phyloP scores from a whole-genome alignment of 495 filamentous ascomycete species.

The Baudoinia panamericana region DNA sequence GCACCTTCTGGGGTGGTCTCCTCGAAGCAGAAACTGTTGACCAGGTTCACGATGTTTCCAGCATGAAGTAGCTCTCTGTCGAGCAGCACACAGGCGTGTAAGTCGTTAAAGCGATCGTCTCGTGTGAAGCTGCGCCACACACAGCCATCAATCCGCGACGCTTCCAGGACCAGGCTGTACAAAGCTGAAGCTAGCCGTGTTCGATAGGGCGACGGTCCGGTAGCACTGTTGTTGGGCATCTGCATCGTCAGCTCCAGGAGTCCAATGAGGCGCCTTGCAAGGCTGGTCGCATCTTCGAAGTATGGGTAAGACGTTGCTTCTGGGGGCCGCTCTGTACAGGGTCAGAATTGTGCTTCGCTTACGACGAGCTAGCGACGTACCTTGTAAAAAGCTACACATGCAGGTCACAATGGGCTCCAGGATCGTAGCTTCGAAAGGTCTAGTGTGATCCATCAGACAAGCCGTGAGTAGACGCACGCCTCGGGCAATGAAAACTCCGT shows the following conservation, averaged over 20 bases:
- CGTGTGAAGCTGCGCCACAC: conserved; percentile 1
- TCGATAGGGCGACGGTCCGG: background rate
- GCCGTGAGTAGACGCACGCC: conserved; percentile 4
- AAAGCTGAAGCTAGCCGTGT: background rate
- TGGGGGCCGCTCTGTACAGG: conserved; percentile 4
- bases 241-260: background rate
- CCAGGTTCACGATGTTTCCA: background rate
- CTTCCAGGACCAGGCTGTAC: conserved; percentile 1
- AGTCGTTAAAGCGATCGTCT: background rate
- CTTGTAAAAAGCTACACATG: conserved; percentile 10
- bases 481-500: conserved; percentile 5
- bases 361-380: too few relatives aligned
- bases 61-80: background rate
- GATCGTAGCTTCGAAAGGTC: background rate
- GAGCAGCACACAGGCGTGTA: conserved; percentile 4
- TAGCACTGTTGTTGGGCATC: background rate
- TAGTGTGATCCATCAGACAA: conserved; percentile 7
- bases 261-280: background rate
- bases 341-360: conserved; percentile 2
- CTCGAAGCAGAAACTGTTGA: conserved; percentile 5
- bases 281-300: background rate
- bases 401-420: background rate
- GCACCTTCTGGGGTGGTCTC: background rate
- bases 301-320: background rate
- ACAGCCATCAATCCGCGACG: background rate